A percentile compares a stretch with the other conserved stretches of the same genome.
These are phyloP conservation scores for Pontederia paniculata DNA, from an alignment of 176 grass and related monocot genomes.

Conservation along the genomic window DNA sequence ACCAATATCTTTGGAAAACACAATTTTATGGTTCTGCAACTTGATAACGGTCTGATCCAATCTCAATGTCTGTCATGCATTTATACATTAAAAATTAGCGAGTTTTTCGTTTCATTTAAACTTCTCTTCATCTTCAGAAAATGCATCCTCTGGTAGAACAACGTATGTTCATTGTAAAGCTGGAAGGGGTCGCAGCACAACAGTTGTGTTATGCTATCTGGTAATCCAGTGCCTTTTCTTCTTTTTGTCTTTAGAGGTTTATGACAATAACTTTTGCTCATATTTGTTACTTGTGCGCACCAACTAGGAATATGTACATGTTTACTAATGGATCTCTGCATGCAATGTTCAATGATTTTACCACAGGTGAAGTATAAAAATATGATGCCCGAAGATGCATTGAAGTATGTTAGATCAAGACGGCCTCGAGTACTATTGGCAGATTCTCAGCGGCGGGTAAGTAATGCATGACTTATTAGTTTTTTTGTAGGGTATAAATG, in stretches of 20 bases:
- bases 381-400: constrained; percentile 65
- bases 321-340: neutral
- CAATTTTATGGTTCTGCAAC: no score
- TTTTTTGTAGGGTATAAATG: neutral
- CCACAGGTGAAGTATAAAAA: constrained; percentile 72
- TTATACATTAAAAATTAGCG: no score
- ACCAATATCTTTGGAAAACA: no score
- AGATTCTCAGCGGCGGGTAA: constrained; percentile 63
- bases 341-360: neutral
- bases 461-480: constrained; percentile 1
- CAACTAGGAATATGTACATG: neutral
- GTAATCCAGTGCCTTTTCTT: constrained; percentile 27
- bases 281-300: neutral
- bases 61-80: no score
- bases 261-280: neutral
- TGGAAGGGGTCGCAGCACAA: constrained; percentile 80
- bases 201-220: constrained; percentile 85
- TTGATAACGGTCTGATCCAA: no score
- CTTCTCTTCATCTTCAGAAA: constrained; percentile 35
- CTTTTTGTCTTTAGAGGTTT: neutral
- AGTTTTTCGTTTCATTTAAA: no score
- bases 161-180: constrained; percentile 99
- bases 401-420: constrained; percentile 59
- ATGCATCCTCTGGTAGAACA: constrained; percentile 49
- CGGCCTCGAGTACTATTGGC: constrained; percentile 68